Conservation (phyloP, 2,329 filamentous ascomycete species). For the Scedosporium aurantiacum region DNA sequence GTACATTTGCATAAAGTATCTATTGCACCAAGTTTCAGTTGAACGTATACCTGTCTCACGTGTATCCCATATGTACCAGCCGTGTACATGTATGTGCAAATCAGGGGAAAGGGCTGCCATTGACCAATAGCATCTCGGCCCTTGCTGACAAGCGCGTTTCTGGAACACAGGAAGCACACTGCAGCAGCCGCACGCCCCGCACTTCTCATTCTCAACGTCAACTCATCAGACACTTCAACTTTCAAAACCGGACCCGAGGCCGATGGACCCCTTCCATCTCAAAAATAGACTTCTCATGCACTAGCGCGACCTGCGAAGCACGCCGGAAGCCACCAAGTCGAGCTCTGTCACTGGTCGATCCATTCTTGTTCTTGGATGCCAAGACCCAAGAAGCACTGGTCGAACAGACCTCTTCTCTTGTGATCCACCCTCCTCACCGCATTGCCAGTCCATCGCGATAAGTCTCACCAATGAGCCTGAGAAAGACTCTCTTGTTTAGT, state of each 20-base stretch:
- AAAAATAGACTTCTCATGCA: constrained; percentile 1
- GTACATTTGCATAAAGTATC: neutral
- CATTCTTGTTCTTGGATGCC: neutral
- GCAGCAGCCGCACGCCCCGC: constrained; percentile 25
- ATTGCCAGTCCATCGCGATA: neutral
- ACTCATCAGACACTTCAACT: constrained; percentile 13
- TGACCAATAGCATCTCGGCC: constrained; percentile 18
- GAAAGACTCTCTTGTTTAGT: neutral
- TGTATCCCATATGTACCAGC: neutral
- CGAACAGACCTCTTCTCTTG: neutral
- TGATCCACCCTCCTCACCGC: neutral
- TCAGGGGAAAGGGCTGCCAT: constrained; percentile 9
- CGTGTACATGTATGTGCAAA: neutral
- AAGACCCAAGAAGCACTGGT: neutral
- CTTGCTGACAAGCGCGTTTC: constrained; percentile 20
- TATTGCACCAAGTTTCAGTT: neutral
- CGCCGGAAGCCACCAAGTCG: neutral
- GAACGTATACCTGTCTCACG: neutral
- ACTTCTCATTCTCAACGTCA: constrained; percentile 29
- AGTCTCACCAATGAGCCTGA: neutral
- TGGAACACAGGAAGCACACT: constrained; percentile 29
- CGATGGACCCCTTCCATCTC: constrained; percentile 1
- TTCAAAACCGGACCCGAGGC: constrained; percentile 6
- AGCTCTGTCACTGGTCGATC: neutral
- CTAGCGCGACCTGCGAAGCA: neutral